Conservation (phyloP, 225 moss, liverwort and hornwort genomes). For the Pseudisothecium myosuroides region DNA sequence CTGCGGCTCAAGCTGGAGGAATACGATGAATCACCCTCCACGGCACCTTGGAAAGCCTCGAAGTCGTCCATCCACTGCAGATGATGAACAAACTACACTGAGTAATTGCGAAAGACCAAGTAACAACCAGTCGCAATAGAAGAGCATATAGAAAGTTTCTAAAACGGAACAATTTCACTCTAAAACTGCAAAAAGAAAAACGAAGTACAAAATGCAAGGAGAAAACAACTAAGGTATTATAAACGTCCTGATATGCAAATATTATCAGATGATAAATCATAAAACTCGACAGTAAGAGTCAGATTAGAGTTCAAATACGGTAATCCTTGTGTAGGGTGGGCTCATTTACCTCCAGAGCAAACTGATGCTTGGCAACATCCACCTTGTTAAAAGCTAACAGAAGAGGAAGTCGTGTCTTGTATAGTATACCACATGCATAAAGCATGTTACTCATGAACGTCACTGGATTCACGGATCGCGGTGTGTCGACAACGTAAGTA, state of each 20-base stretch:
- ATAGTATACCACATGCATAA: slow-evolving; percentile 87
- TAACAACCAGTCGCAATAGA: background rate
- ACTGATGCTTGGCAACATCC: slow-evolving; percentile 76
- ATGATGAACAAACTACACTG: background rate
- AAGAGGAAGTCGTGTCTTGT: slow-evolving; percentile 85
- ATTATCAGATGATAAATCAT: background rate
- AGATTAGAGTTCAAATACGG: background rate
- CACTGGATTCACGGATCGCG: slow-evolving; percentile 69
- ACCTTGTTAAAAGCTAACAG: slow-evolving; percentile 88
- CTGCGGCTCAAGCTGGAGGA: slow-evolving; percentile 84
- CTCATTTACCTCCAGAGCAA: slow-evolving; percentile 61
- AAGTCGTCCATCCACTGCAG: slow-evolving; percentile 97
- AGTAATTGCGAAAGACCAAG: background rate
- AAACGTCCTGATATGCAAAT: background rate
- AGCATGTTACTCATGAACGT: slow-evolving; percentile 99
- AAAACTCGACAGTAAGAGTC: background rate
- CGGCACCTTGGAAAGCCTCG: slow-evolving; percentile 76
- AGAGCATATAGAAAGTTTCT: background rate
- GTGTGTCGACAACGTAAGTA: slow-evolving; percentile 84
- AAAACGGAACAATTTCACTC: background rate
- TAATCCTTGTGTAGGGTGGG: background rate
- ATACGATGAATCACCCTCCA: slow-evolving; percentile 87
- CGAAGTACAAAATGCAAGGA: no score
- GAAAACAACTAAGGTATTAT: no score
- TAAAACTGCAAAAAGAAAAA: background rate